phyloP scores from a whole-genome alignment of 2,329 filamentous ascomycete species.

The Harringtonia aguacate region DNA sequence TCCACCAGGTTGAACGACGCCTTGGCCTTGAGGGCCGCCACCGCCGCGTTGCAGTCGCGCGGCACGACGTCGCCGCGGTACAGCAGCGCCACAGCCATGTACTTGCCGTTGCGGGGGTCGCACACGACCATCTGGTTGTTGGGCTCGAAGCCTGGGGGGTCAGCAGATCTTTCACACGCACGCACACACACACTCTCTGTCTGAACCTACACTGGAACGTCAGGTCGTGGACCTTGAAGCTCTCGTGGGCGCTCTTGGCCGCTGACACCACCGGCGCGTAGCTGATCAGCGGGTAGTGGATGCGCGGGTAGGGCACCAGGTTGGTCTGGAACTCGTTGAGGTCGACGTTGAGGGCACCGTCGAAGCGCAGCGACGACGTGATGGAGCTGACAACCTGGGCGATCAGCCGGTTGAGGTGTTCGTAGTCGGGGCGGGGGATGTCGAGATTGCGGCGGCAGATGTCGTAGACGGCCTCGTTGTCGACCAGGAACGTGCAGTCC shows the following conservation, averaged over 20 bases:
- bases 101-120: constrained; percentile 64
- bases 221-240: constrained; percentile 73
- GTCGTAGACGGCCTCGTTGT: constrained; percentile 67
- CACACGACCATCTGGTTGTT: constrained; percentile 74
- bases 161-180: no score
- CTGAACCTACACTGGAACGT: constrained; percentile 62
- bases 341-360: constrained; percentile 63
- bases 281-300: constrained; percentile 64
- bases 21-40: constrained; percentile 59
- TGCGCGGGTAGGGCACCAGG: constrained; percentile 62
- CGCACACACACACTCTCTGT: no score
- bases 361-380: constrained; percentile 61
- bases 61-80: constrained; percentile 64
- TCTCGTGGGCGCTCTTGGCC: constrained; percentile 72
- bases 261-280: constrained; percentile 62
- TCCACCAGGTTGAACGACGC: constrained; percentile 63
- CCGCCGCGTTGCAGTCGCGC: constrained; percentile 57
- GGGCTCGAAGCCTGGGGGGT: constrained; percentile 53
- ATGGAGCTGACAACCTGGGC: constrained; percentile 67
- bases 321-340: constrained; percentile 73
- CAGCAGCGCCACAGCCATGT: constrained; percentile 63
- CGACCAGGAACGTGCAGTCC: constrained; percentile 69
- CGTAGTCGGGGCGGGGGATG: constrained; percentile 57
- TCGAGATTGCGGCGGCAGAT: constrained; percentile 65
- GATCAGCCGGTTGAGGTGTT: constrained; percentile 63